Conservation (phyloP, 2,329 filamentous ascomycete genomes). For the Shiraia bambusicola region DNA sequence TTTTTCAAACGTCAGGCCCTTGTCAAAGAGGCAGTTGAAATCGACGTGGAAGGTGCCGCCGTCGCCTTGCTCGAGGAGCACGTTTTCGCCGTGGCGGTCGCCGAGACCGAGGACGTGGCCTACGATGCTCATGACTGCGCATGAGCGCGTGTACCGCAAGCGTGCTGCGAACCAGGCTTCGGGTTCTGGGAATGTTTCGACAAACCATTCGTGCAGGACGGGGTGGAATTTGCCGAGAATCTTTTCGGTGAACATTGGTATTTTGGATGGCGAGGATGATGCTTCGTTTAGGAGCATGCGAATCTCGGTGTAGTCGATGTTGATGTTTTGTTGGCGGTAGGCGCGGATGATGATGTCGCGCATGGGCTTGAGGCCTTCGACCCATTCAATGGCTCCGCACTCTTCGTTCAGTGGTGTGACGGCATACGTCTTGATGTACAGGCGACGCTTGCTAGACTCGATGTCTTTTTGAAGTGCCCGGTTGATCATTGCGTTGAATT, state of each 20-base stretch:
- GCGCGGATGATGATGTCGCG: conserved; percentile 83
- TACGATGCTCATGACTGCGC: conserved; percentile 99
- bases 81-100: conserved; percentile 95
- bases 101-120: conserved; percentile 91
- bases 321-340: conserved; percentile 73
- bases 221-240: conserved; percentile 73
- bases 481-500: conserved; percentile 99
- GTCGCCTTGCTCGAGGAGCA: conserved; percentile 89
- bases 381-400: conserved; percentile 97
- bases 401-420: conserved; percentile 97
- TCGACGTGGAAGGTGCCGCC: conserved; percentile 96
- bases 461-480: conserved; percentile 87
- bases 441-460: conserved; percentile 82
- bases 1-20: conserved; percentile 91
- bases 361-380: conserved; percentile 91
- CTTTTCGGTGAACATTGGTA: conserved; percentile 69
- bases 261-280: conserved; percentile 62
- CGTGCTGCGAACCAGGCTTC: conserved; percentile 89
- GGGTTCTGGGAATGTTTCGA: conserved; percentile 90
- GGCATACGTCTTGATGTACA: conserved; percentile 89
- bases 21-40: conserved; percentile 99
- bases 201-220: conserved; percentile 91
- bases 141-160: conserved; percentile 86
- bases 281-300: conserved; percentile 66
- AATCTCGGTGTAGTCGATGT: conserved; percentile 64